phyloP scores from a whole-genome alignment of 2,329 filamentous ascomycete species.

The Phyllosticta capitalensis region DNA sequence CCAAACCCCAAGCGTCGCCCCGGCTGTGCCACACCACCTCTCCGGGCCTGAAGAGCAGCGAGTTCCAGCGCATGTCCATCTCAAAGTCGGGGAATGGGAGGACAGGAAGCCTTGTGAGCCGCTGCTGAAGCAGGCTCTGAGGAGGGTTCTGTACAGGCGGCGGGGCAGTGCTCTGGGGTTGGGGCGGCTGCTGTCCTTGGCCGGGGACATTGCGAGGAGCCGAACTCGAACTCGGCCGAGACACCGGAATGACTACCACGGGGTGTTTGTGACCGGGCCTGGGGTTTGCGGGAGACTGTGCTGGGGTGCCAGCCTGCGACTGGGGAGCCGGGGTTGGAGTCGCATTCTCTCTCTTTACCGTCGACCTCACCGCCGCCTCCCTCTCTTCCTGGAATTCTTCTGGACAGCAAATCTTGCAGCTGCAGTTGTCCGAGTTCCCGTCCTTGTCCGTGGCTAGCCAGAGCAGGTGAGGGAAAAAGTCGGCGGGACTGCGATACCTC shows the following conservation, averaged over 20 bases:
- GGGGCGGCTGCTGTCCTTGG: background rate
- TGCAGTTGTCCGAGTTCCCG: constrained; percentile 46
- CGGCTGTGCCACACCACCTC: constrained; percentile 50
- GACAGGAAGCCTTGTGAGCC: constrained; percentile 4
- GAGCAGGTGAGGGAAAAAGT: constrained; percentile 51
- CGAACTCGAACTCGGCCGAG: background rate
- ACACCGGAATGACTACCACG: background rate
- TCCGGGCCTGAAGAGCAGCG: constrained; percentile 44
- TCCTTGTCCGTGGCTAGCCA: constrained; percentile 47
- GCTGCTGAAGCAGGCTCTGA: background rate
- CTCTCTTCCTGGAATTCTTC: constrained; percentile 39
- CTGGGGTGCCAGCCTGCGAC: background rate
- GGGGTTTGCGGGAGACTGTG: background rate
- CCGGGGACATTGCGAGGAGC: background rate
- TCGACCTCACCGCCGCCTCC: constrained; percentile 15
- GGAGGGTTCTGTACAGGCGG: background rate
- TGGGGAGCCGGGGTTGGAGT: constrained; percentile 12
- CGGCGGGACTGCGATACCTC: constrained; percentile 48
- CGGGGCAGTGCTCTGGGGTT: background rate
- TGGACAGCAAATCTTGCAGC: constrained; percentile 48
- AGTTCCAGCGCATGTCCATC: constrained; percentile 37
- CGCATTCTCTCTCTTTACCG: constrained; percentile 21
- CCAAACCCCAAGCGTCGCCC: constrained; percentile 44
- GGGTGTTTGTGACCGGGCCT: background rate
- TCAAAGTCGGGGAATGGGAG: constrained; percentile 38